Conservation (phyloP, 176 grass and related monocot genomes). For the Avena insularis region DNA sequence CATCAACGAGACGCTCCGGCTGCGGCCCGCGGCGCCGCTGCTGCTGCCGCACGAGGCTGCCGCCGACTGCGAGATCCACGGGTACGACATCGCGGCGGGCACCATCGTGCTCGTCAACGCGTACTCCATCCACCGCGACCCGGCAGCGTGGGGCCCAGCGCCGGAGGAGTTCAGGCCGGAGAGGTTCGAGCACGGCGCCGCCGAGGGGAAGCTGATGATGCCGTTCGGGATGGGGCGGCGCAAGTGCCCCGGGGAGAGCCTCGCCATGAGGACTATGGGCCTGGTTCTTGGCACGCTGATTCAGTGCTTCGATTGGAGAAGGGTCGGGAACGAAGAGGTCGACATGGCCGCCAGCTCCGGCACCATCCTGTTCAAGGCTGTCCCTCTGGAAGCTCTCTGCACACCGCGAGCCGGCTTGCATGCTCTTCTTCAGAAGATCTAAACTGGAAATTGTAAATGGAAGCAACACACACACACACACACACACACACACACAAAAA, state of each 20-base stretch:
- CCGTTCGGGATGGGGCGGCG: conserved; percentile 25
- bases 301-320: conserved; percentile 70
- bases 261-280: conserved; percentile 30
- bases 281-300: conserved; percentile 52
- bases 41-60: conserved; percentile 14
- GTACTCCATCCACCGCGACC: background rate
- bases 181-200: conserved; percentile 22
- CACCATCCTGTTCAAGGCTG: conserved; percentile 23
- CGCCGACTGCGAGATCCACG: conserved; percentile 26
- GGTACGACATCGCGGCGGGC: conserved; percentile 20
- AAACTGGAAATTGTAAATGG: background rate
- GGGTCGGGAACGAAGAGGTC: conserved; percentile 17
- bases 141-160: background rate
- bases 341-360: conserved; percentile 45
- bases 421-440: conserved; percentile 23
- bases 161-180: conserved; percentile 31
- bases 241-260: conserved; percentile 23
- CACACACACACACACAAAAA: too few species aligned
- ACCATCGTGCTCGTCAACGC: conserved; percentile 26
- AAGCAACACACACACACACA: too few species aligned
- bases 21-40: background rate
- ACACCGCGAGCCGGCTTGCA: conserved; percentile 33
- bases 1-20: conserved; percentile 18
- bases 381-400: conserved; percentile 48
- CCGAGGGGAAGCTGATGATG: conserved; percentile 15